Percentiles rank a stretch among this genome's conserved stretches.
These are phyloP conservation scores for Cucurbitaria berberidis DNA, from an alignment of 2,329 filamentous ascomycete species.

Conservation along the genomic window DNA sequence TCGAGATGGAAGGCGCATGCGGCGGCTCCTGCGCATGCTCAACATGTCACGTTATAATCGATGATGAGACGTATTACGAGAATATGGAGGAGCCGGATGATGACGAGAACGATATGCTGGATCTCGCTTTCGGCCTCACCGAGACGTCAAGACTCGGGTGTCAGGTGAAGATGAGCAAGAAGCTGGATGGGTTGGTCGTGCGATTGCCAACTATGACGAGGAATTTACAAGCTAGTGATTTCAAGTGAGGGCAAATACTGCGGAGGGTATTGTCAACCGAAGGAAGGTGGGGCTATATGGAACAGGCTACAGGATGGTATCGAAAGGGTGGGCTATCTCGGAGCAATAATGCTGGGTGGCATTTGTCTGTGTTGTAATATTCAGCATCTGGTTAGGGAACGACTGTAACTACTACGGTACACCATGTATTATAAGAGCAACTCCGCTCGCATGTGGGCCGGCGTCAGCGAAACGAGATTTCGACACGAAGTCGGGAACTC, in stretches of 20 bases:
- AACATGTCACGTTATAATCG: constrained; percentile 88
- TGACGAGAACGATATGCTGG: constrained; percentile 62
- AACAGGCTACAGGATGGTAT: neutral
- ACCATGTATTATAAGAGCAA: constrained; percentile 17
- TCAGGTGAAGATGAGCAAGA: constrained; percentile 89
- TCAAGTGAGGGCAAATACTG: constrained; percentile 51
- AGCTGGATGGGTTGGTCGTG: constrained; percentile 84
- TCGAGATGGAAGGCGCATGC: constrained; percentile 99
- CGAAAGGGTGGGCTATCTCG: neutral
- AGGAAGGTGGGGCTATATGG: neutral
- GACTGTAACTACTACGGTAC: neutral
- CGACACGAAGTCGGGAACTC: constrained; percentile 2
- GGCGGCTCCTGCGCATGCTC: constrained; percentile 93
- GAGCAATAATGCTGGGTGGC: neutral
- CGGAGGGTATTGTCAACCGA: neutral
- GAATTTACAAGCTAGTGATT: constrained; percentile 95
- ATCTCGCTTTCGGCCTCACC: constrained; percentile 86
- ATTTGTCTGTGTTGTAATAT: neutral
- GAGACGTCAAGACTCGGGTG: constrained; percentile 86
- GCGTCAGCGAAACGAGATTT: constrained; percentile 6
- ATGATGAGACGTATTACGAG: constrained; percentile 75
- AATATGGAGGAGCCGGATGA: constrained; percentile 65
- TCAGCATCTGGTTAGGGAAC: neutral
- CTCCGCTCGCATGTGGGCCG: constrained; percentile 20
- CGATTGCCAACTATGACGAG: constrained; percentile 91